Conservation (phyloP, 2,329 filamentous ascomycete genomes). For the Clarireedia paspali region DNA sequence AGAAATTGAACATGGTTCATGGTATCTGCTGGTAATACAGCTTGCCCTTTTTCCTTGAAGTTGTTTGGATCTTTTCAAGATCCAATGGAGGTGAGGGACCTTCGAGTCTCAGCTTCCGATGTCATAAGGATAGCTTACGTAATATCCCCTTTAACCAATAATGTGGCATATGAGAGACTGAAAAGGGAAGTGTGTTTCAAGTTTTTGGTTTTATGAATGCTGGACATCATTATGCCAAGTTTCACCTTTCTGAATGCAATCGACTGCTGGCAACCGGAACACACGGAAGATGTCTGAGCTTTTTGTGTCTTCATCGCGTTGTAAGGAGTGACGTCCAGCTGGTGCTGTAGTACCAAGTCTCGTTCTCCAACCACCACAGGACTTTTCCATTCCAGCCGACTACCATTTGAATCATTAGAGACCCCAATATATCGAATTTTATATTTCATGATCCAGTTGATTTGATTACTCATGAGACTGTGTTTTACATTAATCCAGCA, state of each 20-base stretch:
- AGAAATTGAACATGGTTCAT: conserved; percentile 53
- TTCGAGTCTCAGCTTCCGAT: conserved; percentile 8
- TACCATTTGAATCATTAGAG: no score
- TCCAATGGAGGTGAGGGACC: conserved; percentile 7
- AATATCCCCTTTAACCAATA: not conserved
- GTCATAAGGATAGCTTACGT: conserved; percentile 8
- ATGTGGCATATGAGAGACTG: not conserved
- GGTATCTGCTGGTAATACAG: conserved; percentile 21
- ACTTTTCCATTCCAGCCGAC: no score
- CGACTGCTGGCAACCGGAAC: no score
- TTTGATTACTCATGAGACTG: no score
- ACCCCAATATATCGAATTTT: no score
- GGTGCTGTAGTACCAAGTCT: no score
- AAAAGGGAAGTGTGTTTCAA: not conserved
- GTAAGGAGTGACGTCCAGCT: no score
- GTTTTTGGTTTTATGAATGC: not conserved
- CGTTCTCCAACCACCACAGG: no score
- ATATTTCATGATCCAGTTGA: no score
- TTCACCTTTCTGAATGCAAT: not conserved
- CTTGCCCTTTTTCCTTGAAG: not conserved
- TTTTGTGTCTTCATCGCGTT: no score
- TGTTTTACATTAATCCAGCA: no score
- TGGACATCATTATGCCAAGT: not conserved
- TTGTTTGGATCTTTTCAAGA: not conserved
- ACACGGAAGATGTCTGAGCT: no score